Base-by-base conservation (phyloP, 2,329 filamentous ascomycete genomes). In the Coleophoma crateriformis region DNA sequence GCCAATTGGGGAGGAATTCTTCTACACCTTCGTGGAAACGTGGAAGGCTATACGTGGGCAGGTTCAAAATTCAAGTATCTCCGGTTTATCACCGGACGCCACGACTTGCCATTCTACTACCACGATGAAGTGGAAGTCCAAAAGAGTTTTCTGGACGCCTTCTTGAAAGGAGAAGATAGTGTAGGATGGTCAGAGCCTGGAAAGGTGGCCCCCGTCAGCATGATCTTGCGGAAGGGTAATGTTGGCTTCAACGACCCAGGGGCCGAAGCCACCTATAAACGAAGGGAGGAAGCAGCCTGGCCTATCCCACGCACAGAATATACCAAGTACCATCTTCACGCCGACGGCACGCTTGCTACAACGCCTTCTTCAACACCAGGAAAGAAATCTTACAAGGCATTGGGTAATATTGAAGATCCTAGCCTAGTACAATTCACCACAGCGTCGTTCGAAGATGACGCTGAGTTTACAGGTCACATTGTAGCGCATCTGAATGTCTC, bases 31-130 rank as follows among this genome's bases (percentile, higher is more conserved):
- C 73, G 84, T 7, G 85, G 85, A 2, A 88, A 88, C 55, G 73
- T 88, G 7, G 74, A 85, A 58, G 85, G 84, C 0, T 88, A 77
- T 50, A 68, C 69, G 1, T 73, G 81, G 44, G 84, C 84, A 0
- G 81, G 82, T 0, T 87, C 84, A 0, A 71, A 81, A 50, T 70
- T 82, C 53, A 88, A 88, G 63, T 89, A 84, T 55, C 71, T 88
- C 0, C 77, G 84, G 7, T 81, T 87, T 62, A 84, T 88, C 59
- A 82, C 78, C 0, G 85, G 85, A 2, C 75, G 85, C 0, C 85
- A 89, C 54, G 85, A 88, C 57, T 70, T 88, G 2, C 85, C 85
- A 0, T 88, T 88, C 62, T 89, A 87, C 67, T 87, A 87, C 61
- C 64, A 76, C 1, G 80, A 87, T 44, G 81, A 87, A 54, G 84